Evolutionary conservation across 2,329 filamentous ascomycete genomes (phyloP).

Genomic region (Metarhizium brunneum): DNA sequence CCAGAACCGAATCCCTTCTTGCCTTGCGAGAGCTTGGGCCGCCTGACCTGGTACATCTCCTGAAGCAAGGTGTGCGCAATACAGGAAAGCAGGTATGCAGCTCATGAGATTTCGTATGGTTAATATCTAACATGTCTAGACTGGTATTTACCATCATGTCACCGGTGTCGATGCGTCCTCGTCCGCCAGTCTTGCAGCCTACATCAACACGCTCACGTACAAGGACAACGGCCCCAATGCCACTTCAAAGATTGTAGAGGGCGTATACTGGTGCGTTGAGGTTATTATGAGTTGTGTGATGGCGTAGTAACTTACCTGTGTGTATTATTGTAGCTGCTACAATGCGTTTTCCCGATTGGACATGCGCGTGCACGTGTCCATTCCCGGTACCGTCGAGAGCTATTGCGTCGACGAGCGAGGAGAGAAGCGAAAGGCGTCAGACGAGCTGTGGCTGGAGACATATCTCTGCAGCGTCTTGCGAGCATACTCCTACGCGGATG

Average conservation of each 20-base stretch:
- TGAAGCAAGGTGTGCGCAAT: slow-evolving; percentile 61
- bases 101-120: background rate
- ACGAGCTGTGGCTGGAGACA: slow-evolving; percentile 93
- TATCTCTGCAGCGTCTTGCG: slow-evolving; percentile 91
- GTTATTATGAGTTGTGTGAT: background rate
- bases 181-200: slow-evolving; percentile 90
- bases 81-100: slow-evolving; percentile 43
- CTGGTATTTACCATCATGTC: slow-evolving; percentile 94
- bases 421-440: slow-evolving; percentile 86
- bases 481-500: slow-evolving; percentile 93
- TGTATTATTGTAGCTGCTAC: slow-evolving; percentile 56
- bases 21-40: slow-evolving; percentile 87
- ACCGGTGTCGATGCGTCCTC: slow-evolving; percentile 96
- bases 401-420: slow-evolving; percentile 97
- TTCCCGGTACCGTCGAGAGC: slow-evolving; percentile 91
- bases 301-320: background rate
- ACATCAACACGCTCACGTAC: slow-evolving; percentile 96
- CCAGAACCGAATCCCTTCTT: slow-evolving; percentile 80
- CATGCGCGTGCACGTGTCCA: slow-evolving; percentile 97
- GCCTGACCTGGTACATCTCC: slow-evolving; percentile 88
- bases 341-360: slow-evolving; percentile 98
- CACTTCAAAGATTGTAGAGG: slow-evolving; percentile 78
- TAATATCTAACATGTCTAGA: slow-evolving; percentile 37
- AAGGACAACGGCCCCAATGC: slow-evolving; percentile 67
- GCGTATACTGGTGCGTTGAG: slow-evolving; percentile 72